Evolutionary conservation across 192 early-diverging fungal genomes (phyloP).

Genomic region (Backusella luteola): DNA sequence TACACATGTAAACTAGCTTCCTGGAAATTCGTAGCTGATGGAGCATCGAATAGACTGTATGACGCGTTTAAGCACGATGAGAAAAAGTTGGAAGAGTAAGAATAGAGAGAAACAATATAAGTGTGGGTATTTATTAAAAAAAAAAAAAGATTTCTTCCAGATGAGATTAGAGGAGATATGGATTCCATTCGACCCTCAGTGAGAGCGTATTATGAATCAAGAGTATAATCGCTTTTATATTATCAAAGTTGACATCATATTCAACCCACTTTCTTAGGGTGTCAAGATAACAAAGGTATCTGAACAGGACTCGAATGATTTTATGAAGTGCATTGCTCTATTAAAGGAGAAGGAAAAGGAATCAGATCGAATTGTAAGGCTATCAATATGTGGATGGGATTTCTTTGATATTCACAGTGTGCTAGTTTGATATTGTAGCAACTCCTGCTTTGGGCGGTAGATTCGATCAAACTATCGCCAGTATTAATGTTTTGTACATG

Average conservation of each 20-base stretch:
- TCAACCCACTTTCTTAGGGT: conserved; percentile 32
- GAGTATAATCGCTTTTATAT: conserved; percentile 31
- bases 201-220: conserved; percentile 59
- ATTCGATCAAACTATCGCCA: conserved; percentile 86
- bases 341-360: conserved; percentile 37
- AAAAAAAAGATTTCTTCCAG: conserved; percentile 64
- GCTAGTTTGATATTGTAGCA: conserved; percentile 62
- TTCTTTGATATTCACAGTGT: no score
- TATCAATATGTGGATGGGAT: neutral
- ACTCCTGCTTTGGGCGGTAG: conserved; percentile 83
- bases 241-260: neutral
- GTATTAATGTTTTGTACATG: conserved; percentile 69
- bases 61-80: conserved; percentile 52
- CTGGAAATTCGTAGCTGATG: conserved; percentile 78
- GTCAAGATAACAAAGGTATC: conserved; percentile 47
- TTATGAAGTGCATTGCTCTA: conserved; percentile 80
- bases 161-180: conserved; percentile 82
- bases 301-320: conserved; percentile 76
- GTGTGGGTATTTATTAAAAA: no score
- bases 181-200: conserved; percentile 73
- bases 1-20: conserved; percentile 36
- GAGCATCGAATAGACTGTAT: conserved; percentile 86
- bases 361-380: neutral
- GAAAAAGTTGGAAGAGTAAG: conserved; percentile 24
- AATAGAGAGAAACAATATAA: no score